Evolutionary conservation across 2,329 filamentous ascomycete species (phyloP).

Genomic region (Xylariaceae sp.): DNA sequence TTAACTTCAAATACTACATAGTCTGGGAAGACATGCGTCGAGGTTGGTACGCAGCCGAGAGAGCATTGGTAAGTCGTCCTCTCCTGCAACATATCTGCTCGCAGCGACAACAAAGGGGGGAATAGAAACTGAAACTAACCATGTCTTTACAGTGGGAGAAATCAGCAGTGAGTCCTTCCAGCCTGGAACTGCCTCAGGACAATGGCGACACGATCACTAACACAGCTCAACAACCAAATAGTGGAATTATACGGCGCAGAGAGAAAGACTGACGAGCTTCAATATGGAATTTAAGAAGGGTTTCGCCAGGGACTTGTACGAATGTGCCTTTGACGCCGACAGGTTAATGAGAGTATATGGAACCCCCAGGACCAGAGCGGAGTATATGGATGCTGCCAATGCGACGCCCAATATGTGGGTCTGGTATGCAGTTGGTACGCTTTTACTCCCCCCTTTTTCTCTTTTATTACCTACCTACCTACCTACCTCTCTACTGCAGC

Average conservation of each 20-base stretch:
- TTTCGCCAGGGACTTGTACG: background rate
- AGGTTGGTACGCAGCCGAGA: slow-evolving; percentile 3
- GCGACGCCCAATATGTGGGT: background rate
- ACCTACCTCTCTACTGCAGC: too few species aligned
- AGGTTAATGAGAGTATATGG: background rate
- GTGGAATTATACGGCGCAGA: background rate
- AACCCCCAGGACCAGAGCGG: background rate
- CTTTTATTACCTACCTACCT: background rate
- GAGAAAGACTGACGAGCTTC: background rate
- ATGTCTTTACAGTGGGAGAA: background rate
- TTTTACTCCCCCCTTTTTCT: background rate
- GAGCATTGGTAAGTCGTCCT: background rate
- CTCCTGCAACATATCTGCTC: too few species aligned
- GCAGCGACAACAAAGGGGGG: too few species aligned
- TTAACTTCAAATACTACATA: background rate
- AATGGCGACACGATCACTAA: background rate
- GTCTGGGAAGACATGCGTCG: background rate
- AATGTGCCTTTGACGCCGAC: background rate
- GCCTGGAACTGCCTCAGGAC: too few species aligned
- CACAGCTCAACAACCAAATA: background rate
- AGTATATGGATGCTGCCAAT: too few species aligned
- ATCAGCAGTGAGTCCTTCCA: background rate
- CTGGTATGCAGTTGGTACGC: slow-evolving; percentile 10
- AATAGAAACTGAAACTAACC: background rate
- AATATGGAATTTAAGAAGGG: background rate